phyloP scores from a whole-genome alignment of 441 rosid species.

The Aquilaria agallochum region DNA sequence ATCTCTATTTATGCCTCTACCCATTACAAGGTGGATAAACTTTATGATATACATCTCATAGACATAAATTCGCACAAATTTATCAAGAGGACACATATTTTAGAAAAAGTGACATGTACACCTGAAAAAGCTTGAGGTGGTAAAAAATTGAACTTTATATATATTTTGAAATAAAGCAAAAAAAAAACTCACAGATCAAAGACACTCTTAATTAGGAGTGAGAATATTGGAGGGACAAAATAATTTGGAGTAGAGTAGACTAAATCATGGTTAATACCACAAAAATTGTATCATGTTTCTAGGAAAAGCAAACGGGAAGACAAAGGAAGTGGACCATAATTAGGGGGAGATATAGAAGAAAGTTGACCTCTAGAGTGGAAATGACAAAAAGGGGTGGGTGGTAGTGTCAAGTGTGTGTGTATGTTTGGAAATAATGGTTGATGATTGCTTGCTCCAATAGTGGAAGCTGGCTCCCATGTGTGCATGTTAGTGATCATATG shows the following conservation, averaged over 20 bases:
- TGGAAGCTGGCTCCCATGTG: constrained; percentile 31
- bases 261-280: neutral
- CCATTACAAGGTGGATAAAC: too few relatives aligned
- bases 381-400: constrained; percentile 23
- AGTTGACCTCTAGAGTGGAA: constrained; percentile 26
- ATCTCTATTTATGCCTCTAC: too few relatives aligned
- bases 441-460: constrained; percentile 19
- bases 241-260: constrained; percentile 13
- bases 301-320: neutral
- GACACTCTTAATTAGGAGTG: too few relatives aligned
- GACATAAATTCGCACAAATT: too few relatives aligned
- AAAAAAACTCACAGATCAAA: too few relatives aligned
- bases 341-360: constrained; percentile 6
- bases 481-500: constrained; percentile 26
- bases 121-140: too few relatives aligned
- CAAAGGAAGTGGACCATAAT: neutral
- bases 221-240: constrained; percentile 16
- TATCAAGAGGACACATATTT: too few relatives aligned
- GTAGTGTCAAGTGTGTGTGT: neutral
- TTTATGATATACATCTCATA: too few relatives aligned
- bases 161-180: too few relatives aligned
- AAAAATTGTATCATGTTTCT: constrained; percentile 6
- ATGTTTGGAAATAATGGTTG: constrained; percentile 22
- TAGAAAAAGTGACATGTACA: too few relatives aligned
- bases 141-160: too few relatives aligned